Conservation (phyloP, 495 filamentous ascomycete genomes). For the Cercophora newfieldiana region DNA sequence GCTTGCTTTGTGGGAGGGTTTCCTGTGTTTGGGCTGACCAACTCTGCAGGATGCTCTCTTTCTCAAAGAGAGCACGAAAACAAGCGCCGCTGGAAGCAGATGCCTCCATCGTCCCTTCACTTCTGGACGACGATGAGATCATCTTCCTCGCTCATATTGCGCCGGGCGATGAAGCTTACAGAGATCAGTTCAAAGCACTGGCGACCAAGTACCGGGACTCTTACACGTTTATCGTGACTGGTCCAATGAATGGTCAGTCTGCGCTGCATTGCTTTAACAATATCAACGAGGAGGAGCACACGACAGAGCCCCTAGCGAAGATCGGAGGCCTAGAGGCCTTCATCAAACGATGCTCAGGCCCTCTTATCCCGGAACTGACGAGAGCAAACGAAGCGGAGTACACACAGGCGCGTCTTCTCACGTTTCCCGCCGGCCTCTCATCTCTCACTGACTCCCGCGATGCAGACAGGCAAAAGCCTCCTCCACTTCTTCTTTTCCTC, state of each 20-base stretch:
- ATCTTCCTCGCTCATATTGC: slow-evolving; percentile 13
- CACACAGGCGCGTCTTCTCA: slow-evolving; percentile 23
- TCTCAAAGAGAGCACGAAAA: neutral
- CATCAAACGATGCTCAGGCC: slow-evolving; percentile 19
- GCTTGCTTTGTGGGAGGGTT: neutral
- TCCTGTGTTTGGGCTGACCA: neutral
- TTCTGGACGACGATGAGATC: slow-evolving; percentile 13
- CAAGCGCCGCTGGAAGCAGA: slow-evolving; percentile 28
- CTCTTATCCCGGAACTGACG: slow-evolving; percentile 34
- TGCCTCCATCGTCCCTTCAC: slow-evolving; percentile 4
- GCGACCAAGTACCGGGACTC: slow-evolving; percentile 26
- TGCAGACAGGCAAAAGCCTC: slow-evolving; percentile 34
- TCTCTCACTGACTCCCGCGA: neutral
- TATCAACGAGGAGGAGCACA: slow-evolving; percentile 17
- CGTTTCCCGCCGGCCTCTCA: neutral
- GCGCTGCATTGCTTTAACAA: slow-evolving; percentile 32
- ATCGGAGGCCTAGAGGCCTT: slow-evolving; percentile 26
- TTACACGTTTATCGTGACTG: slow-evolving; percentile 33
- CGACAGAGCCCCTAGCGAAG: neutral
- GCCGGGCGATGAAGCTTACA: slow-evolving; percentile 5
- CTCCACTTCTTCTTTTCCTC: slow-evolving; percentile 32
- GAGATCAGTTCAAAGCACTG: slow-evolving; percentile 17
- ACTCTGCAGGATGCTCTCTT: neutral
- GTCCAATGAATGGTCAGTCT: slow-evolving; percentile 5
- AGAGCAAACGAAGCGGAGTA: slow-evolving; percentile 32